A percentile compares a stretch with the other conserved stretches of the same genome.
Evolutionary conservation across 371 early-diverging fungal species (phyloP).

Genomic region (Batrachochytrium dendrobatidis): DNA sequence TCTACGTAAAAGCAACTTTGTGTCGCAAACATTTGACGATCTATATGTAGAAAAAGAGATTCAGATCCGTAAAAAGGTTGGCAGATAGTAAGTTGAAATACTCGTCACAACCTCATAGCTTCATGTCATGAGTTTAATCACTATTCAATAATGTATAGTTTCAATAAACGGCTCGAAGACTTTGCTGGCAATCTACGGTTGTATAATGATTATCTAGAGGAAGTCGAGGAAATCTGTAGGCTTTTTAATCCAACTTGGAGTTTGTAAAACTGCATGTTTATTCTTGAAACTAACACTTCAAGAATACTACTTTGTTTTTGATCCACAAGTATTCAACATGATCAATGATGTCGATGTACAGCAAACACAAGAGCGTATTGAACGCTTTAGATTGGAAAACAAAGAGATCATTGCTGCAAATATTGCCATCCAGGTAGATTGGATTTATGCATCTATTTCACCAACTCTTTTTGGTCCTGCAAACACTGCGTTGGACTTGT

Average conservation of each 20-base stretch:
- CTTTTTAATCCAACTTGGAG: not conserved
- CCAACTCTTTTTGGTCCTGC: not conserved
- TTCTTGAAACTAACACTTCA: not conserved
- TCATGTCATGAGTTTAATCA: not conserved
- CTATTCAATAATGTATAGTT: constrained; percentile 35
- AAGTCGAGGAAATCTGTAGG: constrained; percentile 78
- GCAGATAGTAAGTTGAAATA: constrained; percentile 54
- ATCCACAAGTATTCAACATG: constrained; percentile 64
- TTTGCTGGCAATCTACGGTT: constrained; percentile 58
- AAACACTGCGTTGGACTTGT: not conserved
- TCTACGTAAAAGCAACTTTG: constrained; percentile 77
- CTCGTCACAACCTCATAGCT: too few relatives aligned
- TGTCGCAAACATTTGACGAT: constrained; percentile 88
- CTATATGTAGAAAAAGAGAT: constrained; percentile 91
- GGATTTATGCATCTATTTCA: not conserved
- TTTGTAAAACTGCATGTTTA: not conserved
- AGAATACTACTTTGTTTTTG: not conserved
- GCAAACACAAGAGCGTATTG: constrained; percentile 73
- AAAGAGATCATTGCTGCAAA: constrained; percentile 65
- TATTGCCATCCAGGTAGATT: constrained; percentile 23
- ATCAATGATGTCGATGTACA: constrained; percentile 80
- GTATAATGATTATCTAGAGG: constrained; percentile 89
- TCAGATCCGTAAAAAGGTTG: constrained; percentile 73
- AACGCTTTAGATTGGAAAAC: constrained; percentile 71
- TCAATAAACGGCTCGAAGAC: constrained; percentile 87